Base-by-base conservation (phyloP, 352 stramenopile genomes). In the Pythium periplocum region DNA sequence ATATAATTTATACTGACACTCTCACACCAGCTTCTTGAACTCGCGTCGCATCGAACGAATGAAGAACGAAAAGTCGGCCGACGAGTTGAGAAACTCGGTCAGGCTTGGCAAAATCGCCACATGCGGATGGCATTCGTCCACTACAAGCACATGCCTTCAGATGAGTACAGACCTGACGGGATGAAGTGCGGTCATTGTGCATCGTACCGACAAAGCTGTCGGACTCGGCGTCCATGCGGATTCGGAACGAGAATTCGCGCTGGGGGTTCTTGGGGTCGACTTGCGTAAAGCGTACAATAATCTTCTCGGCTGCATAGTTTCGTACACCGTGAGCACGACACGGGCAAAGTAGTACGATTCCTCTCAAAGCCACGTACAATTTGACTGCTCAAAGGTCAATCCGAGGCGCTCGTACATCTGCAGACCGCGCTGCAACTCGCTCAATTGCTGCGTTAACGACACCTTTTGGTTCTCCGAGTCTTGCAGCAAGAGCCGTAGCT, bases 41-140 rank as follows among this genome's bases (percentile, higher is more conserved):
- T 86, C 61, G 38, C 77, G 78, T 1, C 83, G 80, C 80, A 93
- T 93, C 37, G 75, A 74, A 41, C 78, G 80, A 31, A 93, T 79
- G 56, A 93, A 87, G 30, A 72, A 66, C 40, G 83, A 79, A 45
- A 93, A 73, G 59, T 93, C 77, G 36, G 77, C 73, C 11, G 56
- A 71, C 40, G 64, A 49, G 62, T 91, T 93, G 9, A 93, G 76
- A 47, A 78, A 58, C 26, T 68, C 64, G 50, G 88, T 68, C 12
- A 91, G 43, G n/a, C 70, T 53, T 12, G 71, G 65, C 26, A 89
- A 48, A 10, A 55, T 62, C 3, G 63, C 40, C n/a, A 93, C 68
- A 3, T 66, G 46, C 45, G 84, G 75, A 33, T 73, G 73, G 53
- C 83, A 91, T 1, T 77, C 53, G 51, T 87, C 75, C 36, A 90